Percentiles rank a stretch among this genome's conserved stretches.
Conservation (phyloP, 169 alveolate species). For the Plasmodium malariae region DNA sequence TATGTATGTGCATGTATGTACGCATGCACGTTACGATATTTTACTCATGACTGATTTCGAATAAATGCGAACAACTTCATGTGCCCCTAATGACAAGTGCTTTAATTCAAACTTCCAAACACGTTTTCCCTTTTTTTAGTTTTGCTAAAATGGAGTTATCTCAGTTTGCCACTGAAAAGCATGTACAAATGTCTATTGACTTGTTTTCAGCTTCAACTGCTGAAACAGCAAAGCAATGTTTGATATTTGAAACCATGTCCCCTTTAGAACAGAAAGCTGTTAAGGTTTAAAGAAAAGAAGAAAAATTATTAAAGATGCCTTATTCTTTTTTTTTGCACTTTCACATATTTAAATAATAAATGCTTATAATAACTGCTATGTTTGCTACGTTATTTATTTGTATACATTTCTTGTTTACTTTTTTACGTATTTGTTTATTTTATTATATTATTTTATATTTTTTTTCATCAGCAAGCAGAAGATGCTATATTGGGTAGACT, state of each 20-base stretch:
- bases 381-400: neutral
- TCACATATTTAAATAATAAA: too few relatives aligned
- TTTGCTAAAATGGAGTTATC: slow-evolving; percentile 93
- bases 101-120: too few relatives aligned
- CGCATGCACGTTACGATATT: too few relatives aligned
- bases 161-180: slow-evolving; percentile 90
- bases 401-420: neutral
- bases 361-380: too few relatives aligned
- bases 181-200: slow-evolving; percentile 93
- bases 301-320: too few relatives aligned
- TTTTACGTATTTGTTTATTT: slow-evolving; percentile 1
- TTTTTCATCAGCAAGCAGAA: slow-evolving; percentile 85
- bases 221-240: slow-evolving; percentile 89
- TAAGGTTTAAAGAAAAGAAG: slow-evolving; percentile 66
- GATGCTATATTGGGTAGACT: slow-evolving; percentile 87
- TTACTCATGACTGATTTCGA: too few relatives aligned
- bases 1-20: neutral
- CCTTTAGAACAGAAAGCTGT: slow-evolving; percentile 88
- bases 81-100: too few relatives aligned
- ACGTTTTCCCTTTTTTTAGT: slow-evolving; percentile 63
- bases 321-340: too few relatives aligned
- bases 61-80: too few relatives aligned
- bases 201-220: slow-evolving; percentile 92
- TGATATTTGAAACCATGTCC: slow-evolving; percentile 86
- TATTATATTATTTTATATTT: too few relatives aligned